These are phyloP conservation scores for Geoglossum glabrum DNA, from an alignment of 495 filamentous ascomycete genomes.

Conservation along the genomic window DNA sequence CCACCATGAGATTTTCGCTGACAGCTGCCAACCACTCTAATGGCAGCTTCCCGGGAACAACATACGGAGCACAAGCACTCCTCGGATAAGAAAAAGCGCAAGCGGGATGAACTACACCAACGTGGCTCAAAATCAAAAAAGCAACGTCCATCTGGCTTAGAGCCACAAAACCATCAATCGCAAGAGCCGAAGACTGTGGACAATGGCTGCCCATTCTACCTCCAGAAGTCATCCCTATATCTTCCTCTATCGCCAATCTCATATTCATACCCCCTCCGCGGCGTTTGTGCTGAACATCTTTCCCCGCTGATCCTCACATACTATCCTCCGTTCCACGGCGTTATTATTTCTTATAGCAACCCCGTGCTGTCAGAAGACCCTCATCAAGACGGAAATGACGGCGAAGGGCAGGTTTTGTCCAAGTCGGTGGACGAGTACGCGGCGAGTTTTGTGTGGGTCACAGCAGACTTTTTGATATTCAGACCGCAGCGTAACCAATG, in stretches of 20 bases:
- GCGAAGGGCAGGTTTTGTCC: conserved; percentile 27
- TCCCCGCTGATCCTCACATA: conserved; percentile 59
- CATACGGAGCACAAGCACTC: conserved; percentile 7
- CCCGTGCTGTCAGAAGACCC: conserved; percentile 17
- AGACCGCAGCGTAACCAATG: conserved; percentile 34
- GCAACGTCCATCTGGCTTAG: conserved; percentile 1
- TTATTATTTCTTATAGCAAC: conserved; percentile 52
- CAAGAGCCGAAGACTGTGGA: conserved; percentile 15
- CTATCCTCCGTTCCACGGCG: conserved; percentile 47
- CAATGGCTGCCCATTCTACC: conserved; percentile 33
- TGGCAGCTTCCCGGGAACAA: not conserved
- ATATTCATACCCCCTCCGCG: conserved; percentile 38
- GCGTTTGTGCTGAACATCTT: conserved; percentile 51
- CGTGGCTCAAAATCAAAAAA: conserved; percentile 27
- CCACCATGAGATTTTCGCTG: not conserved
- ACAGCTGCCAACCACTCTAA: not conserved
- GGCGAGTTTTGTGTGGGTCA: conserved; percentile 47
- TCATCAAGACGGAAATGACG: conserved; percentile 22
- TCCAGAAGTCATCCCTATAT: conserved; percentile 45
- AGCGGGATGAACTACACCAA: conserved; percentile 26
- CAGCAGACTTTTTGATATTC: conserved; percentile 53
- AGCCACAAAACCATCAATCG: conserved; percentile 14
- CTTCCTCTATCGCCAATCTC: conserved; percentile 50
- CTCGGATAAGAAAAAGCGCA: conserved; percentile 29
- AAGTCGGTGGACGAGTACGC: conserved; percentile 46